Evolutionary conservation across 202 grass and related monocot genomes (phyloP), one percentile per base, ranked within the genome.

Genomic region (Sporobolus alterniflorus): DNA sequence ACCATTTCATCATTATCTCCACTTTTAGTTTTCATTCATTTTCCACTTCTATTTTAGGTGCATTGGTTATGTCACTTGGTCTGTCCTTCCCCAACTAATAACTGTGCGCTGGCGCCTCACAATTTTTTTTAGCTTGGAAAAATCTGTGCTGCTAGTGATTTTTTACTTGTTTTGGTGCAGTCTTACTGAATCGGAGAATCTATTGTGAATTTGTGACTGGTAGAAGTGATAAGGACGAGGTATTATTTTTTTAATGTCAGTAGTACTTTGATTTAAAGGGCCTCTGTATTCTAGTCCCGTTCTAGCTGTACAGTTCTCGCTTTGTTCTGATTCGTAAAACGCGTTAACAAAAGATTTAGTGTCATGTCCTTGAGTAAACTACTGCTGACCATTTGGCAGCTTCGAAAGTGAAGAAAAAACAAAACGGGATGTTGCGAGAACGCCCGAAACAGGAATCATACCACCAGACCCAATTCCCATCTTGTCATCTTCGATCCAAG

Each of bases 301-400:
- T 74, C 49, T 77, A 78, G 59, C 67, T 86, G 78, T 73, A 43
- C 67, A 78, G 3, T n/a, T 59, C 39, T 67, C 22, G 24, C 71
- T 77, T 65, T 77, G 49, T 61, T 85, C 83, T 74, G 67, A 78
- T 78, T 67, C 61, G 32, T 86, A 86, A 73, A 82, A 71, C 22
- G 62, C 78, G 33, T 26, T 62, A 47, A 55, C 20, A 69, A 69
- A 79, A 36, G 10, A 56, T 49, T 64, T 13, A 47, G 69, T 70
- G 79, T 79, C 48, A 22, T 48, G 42, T 72, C 31, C 42, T 46
- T 12, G 46, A 70, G 64, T 9, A 69, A 76, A 46, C 32, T 62
- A 30, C 64, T 12, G 43, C 3, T 41, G 59, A 67, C 16, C 26
- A 77, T 64, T 72, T 76, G 77, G 31, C 64, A 64, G 74, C 55